Evolutionary conservation across 1,139 yeast genomes (phyloP), one percentile per base, ranked within the genome.

Genomic region (Barnettozyma hawaiiensis): DNA sequence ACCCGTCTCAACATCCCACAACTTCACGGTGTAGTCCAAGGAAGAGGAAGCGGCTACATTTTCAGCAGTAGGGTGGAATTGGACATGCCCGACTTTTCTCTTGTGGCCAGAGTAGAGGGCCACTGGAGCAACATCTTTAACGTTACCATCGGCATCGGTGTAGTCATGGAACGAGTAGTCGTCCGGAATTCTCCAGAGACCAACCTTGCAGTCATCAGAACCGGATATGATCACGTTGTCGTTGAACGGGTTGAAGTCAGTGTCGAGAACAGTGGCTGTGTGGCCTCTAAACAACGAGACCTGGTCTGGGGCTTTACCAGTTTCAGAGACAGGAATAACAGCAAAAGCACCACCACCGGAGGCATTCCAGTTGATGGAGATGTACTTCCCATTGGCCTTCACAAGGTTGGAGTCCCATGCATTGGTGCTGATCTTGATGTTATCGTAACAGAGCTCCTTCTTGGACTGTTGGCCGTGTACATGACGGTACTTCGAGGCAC

Each of bases 341-440:
- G 96, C 96, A 70, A 92, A 90, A 0, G 97, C 94, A 42, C 98
- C 98, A 49, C 97, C 97, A 35, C 97, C 97, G 7, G 95, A 83
- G 18, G 97, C 74, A 48, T 86, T 89, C 96, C 96, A 89, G 63
- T 87, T 89, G 48, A 87, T 85, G 0, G 96, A 75, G 32, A 92
- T 66, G 59, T 78, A 92, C 63, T 84, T 82, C 27, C 96, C 94
- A 61, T 92, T 92, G 50, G 79, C 75, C 65, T 85, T 81, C 53
- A 90, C 75, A 52, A 92, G 73, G 62, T 90, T 90, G 39, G 96
- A 86, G 62, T 92, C 98, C 87, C 96, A 92, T 1, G 97, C 98
- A 57, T 89, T 90, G 61, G 85, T 81, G 54, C 95, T 85, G 44
- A 82, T 76, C 56, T 77, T 81, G 53, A 92, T 71, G 65, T 92